phyloP scores from a whole-genome alignment of 352 stramenopile species.

The Pythium plurisporium region DNA sequence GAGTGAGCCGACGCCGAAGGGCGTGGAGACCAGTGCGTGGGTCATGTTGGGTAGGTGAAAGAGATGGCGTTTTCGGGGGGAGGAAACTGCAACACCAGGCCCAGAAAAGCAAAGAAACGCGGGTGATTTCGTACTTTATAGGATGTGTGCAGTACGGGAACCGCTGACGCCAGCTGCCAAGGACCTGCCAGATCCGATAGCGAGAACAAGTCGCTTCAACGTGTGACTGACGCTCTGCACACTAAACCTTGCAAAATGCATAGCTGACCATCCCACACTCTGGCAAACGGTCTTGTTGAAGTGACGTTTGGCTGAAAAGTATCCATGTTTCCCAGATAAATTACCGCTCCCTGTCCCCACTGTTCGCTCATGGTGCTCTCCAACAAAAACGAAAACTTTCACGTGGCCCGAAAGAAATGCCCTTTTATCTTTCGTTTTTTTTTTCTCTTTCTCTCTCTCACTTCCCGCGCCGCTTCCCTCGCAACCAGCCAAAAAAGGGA shows the following conservation, averaged over 20 bases:
- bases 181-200: slow-evolving; percentile 14
- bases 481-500: slow-evolving; percentile 13
- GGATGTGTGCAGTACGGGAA: background rate
- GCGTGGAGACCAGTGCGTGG: slow-evolving; percentile 46
- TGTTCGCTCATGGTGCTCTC: background rate
- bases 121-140: slow-evolving; percentile 10
- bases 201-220: slow-evolving; percentile 21
- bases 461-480: slow-evolving; percentile 12
- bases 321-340: too few species aligned
- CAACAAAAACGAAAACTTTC: background rate
- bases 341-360: background rate
- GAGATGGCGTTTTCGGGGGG: background rate
- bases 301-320: too few species aligned
- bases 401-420: background rate
- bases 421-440: background rate
- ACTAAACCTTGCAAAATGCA: too few species aligned
- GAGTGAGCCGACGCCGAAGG: slow-evolving; percentile 65
- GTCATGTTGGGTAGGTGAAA: too few species aligned
- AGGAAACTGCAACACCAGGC: slow-evolving; percentile 2
- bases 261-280: too few species aligned
- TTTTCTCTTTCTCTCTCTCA: background rate
- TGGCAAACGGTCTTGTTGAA: slow-evolving; percentile 23
- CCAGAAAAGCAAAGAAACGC: background rate
- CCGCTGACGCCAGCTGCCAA: background rate
- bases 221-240: background rate